Conservation (phyloP, 805 yeast genomes). For the Maudiozyma saulgeensis region DNA sequence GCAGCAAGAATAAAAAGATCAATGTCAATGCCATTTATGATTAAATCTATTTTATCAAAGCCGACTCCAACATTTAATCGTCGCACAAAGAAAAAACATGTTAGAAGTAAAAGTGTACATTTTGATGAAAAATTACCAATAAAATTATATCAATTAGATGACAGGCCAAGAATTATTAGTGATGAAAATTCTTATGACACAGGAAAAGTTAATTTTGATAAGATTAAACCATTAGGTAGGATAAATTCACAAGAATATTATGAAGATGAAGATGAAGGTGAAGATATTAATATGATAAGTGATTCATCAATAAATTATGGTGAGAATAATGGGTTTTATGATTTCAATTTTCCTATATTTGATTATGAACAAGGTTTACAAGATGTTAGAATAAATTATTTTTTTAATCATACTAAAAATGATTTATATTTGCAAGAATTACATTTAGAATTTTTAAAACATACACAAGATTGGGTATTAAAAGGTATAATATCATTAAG, state of each 20-base stretch:
- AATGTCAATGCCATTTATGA: conserved; percentile 36
- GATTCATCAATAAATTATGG: conserved; percentile 10
- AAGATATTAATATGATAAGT: conserved; percentile 10
- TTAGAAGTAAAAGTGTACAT: conserved; percentile 64
- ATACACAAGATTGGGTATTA: conserved; percentile 3
- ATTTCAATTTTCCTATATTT: conserved; percentile 21
- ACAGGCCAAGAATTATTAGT: conserved; percentile 63
- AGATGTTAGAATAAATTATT: conserved; percentile 20
- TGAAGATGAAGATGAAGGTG: not conserved
- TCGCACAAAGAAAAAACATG: not conserved
- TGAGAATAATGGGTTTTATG: conserved; percentile 20
- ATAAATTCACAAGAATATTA: not conserved
- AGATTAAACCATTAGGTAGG: conserved; percentile 5
- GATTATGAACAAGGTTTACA: conserved; percentile 15
- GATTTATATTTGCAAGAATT: conserved; percentile 15
- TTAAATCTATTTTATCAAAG: conserved; percentile 1
- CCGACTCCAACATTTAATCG: not conserved
- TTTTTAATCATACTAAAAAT: conserved; percentile 15
- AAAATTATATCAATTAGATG: conserved; percentile 61
- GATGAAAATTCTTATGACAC: conserved; percentile 2
- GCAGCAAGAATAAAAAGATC: conserved; percentile 13
- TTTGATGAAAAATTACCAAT: conserved; percentile 64
- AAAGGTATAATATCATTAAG: conserved; percentile 47
- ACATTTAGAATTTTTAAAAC: conserved; percentile 9
- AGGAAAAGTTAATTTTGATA: conserved; percentile 7